Evolutionary conservation across 1,139 yeast species (phyloP).

Genomic region (Saccharomycopsis hybrid): DNA sequence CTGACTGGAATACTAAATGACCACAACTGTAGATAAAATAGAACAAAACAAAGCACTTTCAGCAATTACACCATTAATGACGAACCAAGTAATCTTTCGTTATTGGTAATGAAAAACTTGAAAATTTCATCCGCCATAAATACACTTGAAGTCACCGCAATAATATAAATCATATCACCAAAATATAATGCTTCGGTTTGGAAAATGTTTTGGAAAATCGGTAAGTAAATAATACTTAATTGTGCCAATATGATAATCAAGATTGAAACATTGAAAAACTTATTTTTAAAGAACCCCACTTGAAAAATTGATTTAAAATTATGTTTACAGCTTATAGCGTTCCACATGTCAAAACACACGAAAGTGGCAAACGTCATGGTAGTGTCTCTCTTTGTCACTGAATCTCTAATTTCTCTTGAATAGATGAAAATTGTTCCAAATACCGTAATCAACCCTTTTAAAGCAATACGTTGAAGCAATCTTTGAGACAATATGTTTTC

Average conservation of each 20-base stretch:
- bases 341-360: constrained; percentile 92
- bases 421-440: constrained; percentile 82
- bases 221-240: constrained; percentile 84
- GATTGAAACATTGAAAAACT: constrained; percentile 90
- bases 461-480: constrained; percentile 57
- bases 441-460: constrained; percentile 24
- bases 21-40: no score
- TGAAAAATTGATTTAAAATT: constrained; percentile 74
- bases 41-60: no score
- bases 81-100: neutral
- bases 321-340: constrained; percentile 89
- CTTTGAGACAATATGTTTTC: constrained; percentile 71
- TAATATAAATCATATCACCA: constrained; percentile 58
- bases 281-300: constrained; percentile 66
- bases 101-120: neutral
- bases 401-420: constrained; percentile 66
- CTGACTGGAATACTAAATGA: no score
- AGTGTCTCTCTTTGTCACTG: constrained; percentile 86
- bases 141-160: constrained; percentile 66
- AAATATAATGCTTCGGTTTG: constrained; percentile 85
- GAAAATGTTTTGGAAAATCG: constrained; percentile 84
- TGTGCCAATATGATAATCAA: constrained; percentile 90
- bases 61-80: constrained; percentile 2
- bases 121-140: constrained; percentile 72
- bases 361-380: constrained; percentile 99